Conservation (phyloP, 169 alveolate genomes). For the Toxoplasma gondii region DNA sequence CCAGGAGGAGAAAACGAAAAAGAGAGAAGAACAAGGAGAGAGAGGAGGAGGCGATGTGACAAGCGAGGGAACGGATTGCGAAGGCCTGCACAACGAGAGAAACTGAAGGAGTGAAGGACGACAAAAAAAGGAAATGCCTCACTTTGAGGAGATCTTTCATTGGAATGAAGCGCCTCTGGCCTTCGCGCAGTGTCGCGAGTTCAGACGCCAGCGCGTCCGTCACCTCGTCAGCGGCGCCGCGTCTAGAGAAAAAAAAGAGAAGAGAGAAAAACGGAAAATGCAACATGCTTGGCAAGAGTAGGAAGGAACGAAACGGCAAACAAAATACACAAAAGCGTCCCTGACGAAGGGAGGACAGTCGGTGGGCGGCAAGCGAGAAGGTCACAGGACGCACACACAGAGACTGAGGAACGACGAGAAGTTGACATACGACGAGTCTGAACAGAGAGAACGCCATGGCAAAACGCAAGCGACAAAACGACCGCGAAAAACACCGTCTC, state of each 20-base stretch:
- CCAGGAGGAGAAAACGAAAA: no score
- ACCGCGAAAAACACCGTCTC: no score
- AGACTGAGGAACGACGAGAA: no score
- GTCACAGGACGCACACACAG: no score
- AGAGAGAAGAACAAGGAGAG: no score
- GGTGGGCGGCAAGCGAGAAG: no score
- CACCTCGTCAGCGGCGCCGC: conserved; percentile 10
- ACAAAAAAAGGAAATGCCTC: neutral
- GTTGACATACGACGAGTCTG: no score
- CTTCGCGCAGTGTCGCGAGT: neutral
- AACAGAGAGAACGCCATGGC: no score
- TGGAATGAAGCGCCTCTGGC: conserved; percentile 5
- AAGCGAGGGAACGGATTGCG: neutral
- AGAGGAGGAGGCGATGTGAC: neutral
- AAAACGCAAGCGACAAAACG: no score
- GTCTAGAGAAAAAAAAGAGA: neutral
- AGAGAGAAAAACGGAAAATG: neutral
- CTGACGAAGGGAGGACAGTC: no score
- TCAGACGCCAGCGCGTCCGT: neutral
- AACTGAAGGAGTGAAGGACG: neutral
- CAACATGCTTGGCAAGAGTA: neutral
- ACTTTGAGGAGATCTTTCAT: conserved; percentile 23
- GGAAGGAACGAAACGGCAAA: neutral
- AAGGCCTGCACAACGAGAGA: neutral
- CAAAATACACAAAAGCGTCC: neutral